Percentiles rank a stretch among this genome's conserved stretches.
phyloP scores from a whole-genome alignment of 495 filamentous ascomycete genomes.

The Hyphodiscus hymeniophilus region DNA sequence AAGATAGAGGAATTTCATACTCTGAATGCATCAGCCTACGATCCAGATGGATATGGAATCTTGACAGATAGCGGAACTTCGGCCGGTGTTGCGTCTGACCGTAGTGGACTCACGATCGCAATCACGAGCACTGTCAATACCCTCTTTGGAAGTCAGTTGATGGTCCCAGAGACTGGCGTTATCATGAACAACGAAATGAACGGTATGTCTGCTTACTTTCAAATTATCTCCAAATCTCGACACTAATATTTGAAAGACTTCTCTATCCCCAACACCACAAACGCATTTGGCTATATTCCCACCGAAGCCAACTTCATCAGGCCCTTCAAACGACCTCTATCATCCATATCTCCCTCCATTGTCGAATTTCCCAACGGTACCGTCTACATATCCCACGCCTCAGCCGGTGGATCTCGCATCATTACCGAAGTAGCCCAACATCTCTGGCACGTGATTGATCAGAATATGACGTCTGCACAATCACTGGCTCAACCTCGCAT shows the following conservation, averaged over 20 bases:
- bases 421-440: constrained; percentile 78
- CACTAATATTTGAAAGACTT: constrained; percentile 42
- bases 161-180: constrained; percentile 73
- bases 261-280: constrained; percentile 63
- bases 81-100: constrained; percentile 62
- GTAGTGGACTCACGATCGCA: constrained; percentile 59
- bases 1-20: constrained; percentile 65
- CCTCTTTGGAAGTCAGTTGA: constrained; percentile 67
- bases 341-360: constrained; percentile 71
- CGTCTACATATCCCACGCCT: constrained; percentile 64
- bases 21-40: constrained; percentile 58
- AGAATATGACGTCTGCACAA: constrained; percentile 45
- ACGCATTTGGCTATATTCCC: constrained; percentile 78
- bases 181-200: constrained; percentile 97
- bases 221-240: not conserved
- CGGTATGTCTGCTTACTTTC: constrained; percentile 11
- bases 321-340: constrained; percentile 75
- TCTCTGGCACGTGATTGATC: constrained; percentile 66
- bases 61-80: constrained; percentile 65
- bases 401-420: constrained; percentile 80
- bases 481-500: constrained; percentile 61
- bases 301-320: constrained; percentile 73
- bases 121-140: constrained; percentile 80
- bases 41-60: constrained; percentile 56
- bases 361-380: constrained; percentile 57